A percentile compares a stretch with the other conserved stretches of the same genome.
phyloP scores from a whole-genome alignment of 768 basidiomycete species.

The Sporobolomyces roseus region DNA sequence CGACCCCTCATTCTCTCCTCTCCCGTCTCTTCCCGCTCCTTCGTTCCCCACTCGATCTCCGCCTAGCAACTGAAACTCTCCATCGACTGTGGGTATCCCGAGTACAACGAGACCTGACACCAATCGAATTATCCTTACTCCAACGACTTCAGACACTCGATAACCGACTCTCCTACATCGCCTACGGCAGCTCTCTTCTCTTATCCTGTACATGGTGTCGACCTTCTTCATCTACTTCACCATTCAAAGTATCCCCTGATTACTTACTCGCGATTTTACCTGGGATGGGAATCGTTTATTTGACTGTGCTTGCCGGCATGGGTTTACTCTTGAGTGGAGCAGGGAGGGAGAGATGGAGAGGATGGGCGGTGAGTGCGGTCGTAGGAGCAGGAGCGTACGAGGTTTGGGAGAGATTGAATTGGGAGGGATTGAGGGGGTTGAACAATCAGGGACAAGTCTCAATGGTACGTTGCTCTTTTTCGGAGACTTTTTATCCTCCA shows the following conservation, averaged over 20 bases:
- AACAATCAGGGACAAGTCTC: not conserved
- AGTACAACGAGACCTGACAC: not conserved
- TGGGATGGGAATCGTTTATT: slow-evolving; percentile 1
- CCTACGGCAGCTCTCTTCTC: slow-evolving; percentile 11
- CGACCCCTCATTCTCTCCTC: slow-evolving; percentile 24
- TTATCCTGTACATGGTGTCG: slow-evolving; percentile 30
- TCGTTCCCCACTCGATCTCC: slow-evolving; percentile 32
- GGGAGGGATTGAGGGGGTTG: slow-evolving; percentile 1
- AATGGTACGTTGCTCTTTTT: slow-evolving; percentile 1
- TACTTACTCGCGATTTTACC: slow-evolving; percentile 28
- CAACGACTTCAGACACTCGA: slow-evolving; percentile 36
- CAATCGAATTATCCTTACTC: slow-evolving; percentile 16
- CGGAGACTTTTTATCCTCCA: not conserved
- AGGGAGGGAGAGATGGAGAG: slow-evolving; percentile 7
- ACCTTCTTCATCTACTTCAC: not conserved
- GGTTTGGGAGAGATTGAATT: slow-evolving; percentile 8
- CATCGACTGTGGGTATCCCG: slow-evolving; percentile 1
- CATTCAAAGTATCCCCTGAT: not conserved
- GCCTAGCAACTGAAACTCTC: slow-evolving; percentile 32
- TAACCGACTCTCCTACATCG: slow-evolving; percentile 28
- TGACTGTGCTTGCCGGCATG: not conserved
- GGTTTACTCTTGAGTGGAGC: slow-evolving; percentile 13
- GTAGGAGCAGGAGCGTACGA: not conserved
- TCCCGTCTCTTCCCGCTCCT: slow-evolving; percentile 25
- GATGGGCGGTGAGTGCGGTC: not conserved